Evolutionary conservation across 108 stramenopile genomes (phyloP).

Genomic region (Cyclotella cryptica): DNA sequence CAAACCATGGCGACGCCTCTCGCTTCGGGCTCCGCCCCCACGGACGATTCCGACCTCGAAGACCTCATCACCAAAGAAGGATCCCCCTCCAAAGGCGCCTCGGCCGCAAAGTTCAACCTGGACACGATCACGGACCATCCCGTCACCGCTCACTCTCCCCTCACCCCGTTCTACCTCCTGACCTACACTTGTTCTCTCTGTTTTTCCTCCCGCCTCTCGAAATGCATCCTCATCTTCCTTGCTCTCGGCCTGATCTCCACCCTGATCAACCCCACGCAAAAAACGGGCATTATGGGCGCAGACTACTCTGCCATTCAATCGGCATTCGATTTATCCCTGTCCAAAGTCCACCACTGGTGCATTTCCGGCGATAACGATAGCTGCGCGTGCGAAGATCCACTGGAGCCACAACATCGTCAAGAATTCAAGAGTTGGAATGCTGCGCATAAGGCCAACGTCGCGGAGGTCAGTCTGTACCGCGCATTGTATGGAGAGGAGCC

Average conservation of each 20-base stretch:
- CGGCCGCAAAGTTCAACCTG: background rate
- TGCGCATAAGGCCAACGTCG: constrained; percentile 66
- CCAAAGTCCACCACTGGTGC: constrained; percentile 82
- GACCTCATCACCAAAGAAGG: constrained; percentile 36
- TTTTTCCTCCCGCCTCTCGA: constrained; percentile 28
- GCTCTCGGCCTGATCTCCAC: constrained; percentile 26
- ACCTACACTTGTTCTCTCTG: constrained; percentile 7
- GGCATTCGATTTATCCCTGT: constrained; percentile 67
- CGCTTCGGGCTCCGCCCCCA: constrained; percentile 19
- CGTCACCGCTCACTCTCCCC: background rate
- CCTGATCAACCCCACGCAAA: constrained; percentile 62
- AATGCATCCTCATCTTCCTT: constrained; percentile 18
- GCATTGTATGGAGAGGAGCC: constrained; percentile 35
- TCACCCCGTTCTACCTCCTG: constrained; percentile 17
- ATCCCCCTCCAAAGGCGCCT: constrained; percentile 10
- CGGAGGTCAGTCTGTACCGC: constrained; percentile 47
- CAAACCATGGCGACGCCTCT: constrained; percentile 10
- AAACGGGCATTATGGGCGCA: constrained; percentile 59
- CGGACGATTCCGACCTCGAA: constrained; percentile 49
- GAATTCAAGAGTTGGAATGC: constrained; percentile 68
- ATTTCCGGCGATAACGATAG: constrained; percentile 66
- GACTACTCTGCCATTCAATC: constrained; percentile 67
- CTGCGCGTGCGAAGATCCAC: constrained; percentile 82
- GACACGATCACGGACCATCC: constrained; percentile 7
- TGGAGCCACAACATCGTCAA: constrained; percentile 52